Base-by-base conservation (phyloP, 371 early-diverging fungal genomes). In the Synchytrium microbalum region DNA sequence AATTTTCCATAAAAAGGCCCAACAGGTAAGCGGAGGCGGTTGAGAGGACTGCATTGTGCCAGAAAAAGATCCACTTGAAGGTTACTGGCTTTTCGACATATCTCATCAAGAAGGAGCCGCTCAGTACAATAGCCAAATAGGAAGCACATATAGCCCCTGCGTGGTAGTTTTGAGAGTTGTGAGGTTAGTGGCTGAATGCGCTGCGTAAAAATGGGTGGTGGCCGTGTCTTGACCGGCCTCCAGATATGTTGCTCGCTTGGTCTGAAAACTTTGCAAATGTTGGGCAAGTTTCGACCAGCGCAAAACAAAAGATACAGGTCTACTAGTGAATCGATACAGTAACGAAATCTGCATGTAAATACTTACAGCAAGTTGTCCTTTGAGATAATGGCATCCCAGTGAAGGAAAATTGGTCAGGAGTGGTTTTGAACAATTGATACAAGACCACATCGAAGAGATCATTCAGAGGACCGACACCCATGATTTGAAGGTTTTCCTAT, bases 21-120 rank as follows among this genome's bases (percentile, higher is more conserved):
- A 59, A 31, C 29, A 59, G 25, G n/a, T 26, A 32, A 31, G 32
- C 59, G 10, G 59, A 59, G 16, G 32, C 32, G 8, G 31, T 14
- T 10, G 59, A 59, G 3, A 59, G 59, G 33, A 59, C 13, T n/a
- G 31, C 59, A 25, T 59, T 59, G 33, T 59, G 59, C 8, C 10
- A 14, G 59, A 59, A 10, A 59, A 59, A 59, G 32, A 59, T 29
- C 13, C 30, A 8, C 25, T 59, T 59, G 8, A 31, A 32, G 33
- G 3, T 13, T 10, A 59, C 10, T 26, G 59, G 59, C 8, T 13
- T 19, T 26, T 5, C 13, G 13, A 55, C 56, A 8, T 8, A 8
- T 24, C 24, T 55, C 56, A 55, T 55, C 5, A 55, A 24, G 25
- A 8, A 55, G 8, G 23, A 28, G 13, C 56, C 56, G 13, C 56